phyloP scores from a whole-genome alignment of 2,329 filamentous ascomycete species.

The Alternaria gansuensis region DNA sequence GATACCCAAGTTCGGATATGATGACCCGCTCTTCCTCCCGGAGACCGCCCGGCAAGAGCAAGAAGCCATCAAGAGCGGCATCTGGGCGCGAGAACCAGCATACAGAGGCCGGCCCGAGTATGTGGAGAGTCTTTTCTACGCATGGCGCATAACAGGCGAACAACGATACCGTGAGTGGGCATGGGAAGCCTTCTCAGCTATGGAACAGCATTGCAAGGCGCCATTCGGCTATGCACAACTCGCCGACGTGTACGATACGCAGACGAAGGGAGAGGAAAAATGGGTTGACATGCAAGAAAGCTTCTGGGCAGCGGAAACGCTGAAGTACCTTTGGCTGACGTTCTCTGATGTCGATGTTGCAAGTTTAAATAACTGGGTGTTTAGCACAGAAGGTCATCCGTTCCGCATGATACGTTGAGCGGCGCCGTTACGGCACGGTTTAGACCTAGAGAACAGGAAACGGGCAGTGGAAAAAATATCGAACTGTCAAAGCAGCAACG shows the following conservation, averaged over 20 bases:
- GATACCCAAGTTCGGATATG: constrained; percentile 51
- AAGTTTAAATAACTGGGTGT: constrained; percentile 55
- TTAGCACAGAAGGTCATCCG: constrained; percentile 56
- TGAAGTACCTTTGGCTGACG: constrained; percentile 55
- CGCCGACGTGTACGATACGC: constrained; percentile 45
- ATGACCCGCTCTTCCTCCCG: constrained; percentile 43
- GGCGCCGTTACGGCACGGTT: background rate
- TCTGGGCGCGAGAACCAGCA: constrained; percentile 47
- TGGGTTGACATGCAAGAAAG: constrained; percentile 53
- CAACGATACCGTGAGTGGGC: constrained; percentile 54
- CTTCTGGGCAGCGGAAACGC: constrained; percentile 54
- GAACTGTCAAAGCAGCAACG: background rate
- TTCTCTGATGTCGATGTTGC: constrained; percentile 50
- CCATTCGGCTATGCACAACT: constrained; percentile 53
- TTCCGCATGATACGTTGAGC: constrained; percentile 52
- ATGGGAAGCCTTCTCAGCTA: constrained; percentile 53
- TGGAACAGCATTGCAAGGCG: constrained; percentile 52
- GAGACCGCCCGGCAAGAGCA: constrained; percentile 36
- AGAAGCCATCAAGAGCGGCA: constrained; percentile 44
- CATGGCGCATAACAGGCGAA: constrained; percentile 54
- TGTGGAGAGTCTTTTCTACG: constrained; percentile 54
- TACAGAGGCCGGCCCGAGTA: constrained; percentile 54
- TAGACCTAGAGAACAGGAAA: background rate
- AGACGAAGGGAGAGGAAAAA: constrained; percentile 29
- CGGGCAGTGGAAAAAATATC: background rate